Percentiles rank a stretch among this genome's conserved stretches.
phyloP scores from a whole-genome alignment of 1,284 basidiomycete species.

The Porodaedalea pini region DNA sequence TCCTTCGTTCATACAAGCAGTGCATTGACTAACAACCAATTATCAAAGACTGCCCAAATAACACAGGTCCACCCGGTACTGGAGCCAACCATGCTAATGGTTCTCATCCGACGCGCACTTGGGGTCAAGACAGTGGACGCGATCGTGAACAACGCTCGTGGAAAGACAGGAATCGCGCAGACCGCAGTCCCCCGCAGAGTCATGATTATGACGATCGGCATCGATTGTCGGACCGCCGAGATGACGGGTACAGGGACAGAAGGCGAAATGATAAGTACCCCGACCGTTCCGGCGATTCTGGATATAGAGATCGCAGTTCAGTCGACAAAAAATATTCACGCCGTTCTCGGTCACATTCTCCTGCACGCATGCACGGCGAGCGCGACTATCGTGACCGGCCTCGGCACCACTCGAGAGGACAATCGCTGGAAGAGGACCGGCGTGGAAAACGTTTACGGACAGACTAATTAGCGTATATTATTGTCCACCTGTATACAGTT shows the following conservation, averaged over 20 bases:
- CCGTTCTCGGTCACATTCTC: conserved; percentile 34
- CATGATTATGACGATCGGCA: conserved; percentile 26
- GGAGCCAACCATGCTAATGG: conserved; percentile 35
- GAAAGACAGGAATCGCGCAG: conserved; percentile 24
- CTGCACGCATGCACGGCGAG: conserved; percentile 8
- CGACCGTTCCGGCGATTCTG: conserved; percentile 21
- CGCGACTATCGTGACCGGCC: conserved; percentile 4
- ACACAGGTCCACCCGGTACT: conserved; percentile 44
- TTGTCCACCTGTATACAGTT: background rate
- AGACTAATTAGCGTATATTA: conserved; percentile 5
- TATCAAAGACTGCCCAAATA: conserved; percentile 74
- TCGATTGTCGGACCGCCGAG: conserved; percentile 23
- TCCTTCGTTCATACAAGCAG: background rate
- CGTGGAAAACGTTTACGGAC: conserved; percentile 33
- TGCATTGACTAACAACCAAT: background rate
- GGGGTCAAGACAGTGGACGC: conserved; percentile 39
- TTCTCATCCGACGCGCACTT: conserved; percentile 46
- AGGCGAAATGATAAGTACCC: conserved; percentile 20
- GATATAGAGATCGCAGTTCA: conserved; percentile 15
- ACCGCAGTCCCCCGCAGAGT: conserved; percentile 8
- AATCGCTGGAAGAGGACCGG: conserved; percentile 33
- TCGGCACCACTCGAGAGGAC: conserved; percentile 42
- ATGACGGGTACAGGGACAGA: conserved; percentile 22
- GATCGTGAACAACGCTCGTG: conserved; percentile 23
- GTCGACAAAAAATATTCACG: conserved; percentile 16